A percentile compares a stretch with the other conserved stretches of the same genome.
phyloP scores from a whole-genome alignment of 306 rosid genomes.

The Cicer bijugum region DNA sequence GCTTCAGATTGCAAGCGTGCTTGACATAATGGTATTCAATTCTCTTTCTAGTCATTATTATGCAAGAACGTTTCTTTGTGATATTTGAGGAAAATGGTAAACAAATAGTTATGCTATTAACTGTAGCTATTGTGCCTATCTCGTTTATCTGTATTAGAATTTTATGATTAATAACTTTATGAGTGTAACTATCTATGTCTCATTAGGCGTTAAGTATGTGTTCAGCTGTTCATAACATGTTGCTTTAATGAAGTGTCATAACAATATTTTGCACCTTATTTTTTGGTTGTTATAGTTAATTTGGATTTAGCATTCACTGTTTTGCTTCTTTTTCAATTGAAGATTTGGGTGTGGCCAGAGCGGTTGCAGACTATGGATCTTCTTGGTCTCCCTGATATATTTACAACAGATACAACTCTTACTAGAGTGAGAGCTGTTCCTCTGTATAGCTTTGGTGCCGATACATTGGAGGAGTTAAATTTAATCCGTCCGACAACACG shows the following conservation, averaged over 20 bases:
- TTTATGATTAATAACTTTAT: conserved; percentile 6
- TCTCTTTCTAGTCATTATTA: neutral
- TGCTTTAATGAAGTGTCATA: conserved; percentile 3
- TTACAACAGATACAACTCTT: conserved; percentile 67
- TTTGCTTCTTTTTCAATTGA: conserved; percentile 39
- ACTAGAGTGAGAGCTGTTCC: conserved; percentile 89
- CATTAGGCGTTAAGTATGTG: conserved; percentile 6
- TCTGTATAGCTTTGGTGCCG: conserved; percentile 70
- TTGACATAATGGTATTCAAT: conserved; percentile 60
- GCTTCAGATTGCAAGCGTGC: conserved; percentile 59
- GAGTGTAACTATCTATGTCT: neutral
- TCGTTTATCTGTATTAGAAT: neutral
- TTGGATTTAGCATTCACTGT: conserved; percentile 36
- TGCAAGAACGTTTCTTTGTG: conserved; percentile 5
- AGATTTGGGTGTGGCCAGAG: conserved; percentile 90
- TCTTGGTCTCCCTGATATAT: conserved; percentile 62
- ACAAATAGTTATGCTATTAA: neutral
- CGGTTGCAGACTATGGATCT: conserved; percentile 80
- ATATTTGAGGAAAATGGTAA: neutral
- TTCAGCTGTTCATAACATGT: neutral
- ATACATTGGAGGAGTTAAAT: conserved; percentile 67
- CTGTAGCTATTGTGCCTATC: neutral
- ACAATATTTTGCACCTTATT: neutral
- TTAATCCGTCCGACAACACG: conserved; percentile 27
- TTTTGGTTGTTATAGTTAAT: neutral